A percentile compares a stretch with the other conserved stretches of the same genome.
Evolutionary conservation across 2,329 filamentous ascomycete species (phyloP).

Genomic region (Phyllosticta citrichinensis): DNA sequence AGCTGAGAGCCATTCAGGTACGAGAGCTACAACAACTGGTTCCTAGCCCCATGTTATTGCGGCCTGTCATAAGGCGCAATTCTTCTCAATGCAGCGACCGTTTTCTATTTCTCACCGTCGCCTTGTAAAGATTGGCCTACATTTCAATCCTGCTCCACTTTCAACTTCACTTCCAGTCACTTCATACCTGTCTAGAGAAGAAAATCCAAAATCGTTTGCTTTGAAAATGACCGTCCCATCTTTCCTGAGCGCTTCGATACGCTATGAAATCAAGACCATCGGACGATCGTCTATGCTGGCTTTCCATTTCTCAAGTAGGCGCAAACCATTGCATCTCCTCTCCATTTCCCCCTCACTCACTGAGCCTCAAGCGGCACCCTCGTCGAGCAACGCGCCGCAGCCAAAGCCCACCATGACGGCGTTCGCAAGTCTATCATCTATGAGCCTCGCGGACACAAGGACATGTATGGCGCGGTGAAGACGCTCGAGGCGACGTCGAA

Average conservation of each 20-base stretch:
- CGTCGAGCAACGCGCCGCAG: conserved; percentile 31
- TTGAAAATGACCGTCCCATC: neutral
- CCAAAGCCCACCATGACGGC: conserved; percentile 29
- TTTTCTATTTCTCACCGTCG: neutral
- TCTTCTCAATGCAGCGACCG: neutral
- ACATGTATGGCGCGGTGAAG: conserved; percentile 39
- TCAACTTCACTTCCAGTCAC: neutral
- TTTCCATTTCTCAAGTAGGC: conserved; percentile 25
- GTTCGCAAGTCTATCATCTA: conserved; percentile 34
- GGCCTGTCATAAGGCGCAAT: neutral
- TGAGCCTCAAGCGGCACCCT: conserved; percentile 25
- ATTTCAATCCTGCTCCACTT: neutral
- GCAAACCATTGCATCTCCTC: neutral
- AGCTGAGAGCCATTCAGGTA: neutral
- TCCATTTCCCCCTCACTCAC: neutral
- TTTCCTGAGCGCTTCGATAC: neutral
- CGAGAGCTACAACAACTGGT: neutral
- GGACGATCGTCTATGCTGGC: conserved; percentile 34
- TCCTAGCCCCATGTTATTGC: neutral
- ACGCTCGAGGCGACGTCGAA: conserved; percentile 15
- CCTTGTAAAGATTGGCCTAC: neutral
- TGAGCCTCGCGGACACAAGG: conserved; percentile 40
- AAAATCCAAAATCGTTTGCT: neutral
- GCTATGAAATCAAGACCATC: conserved; percentile 9
- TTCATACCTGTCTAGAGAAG: neutral